These are phyloP conservation scores for Candida insectorum DNA, from an alignment of 805 yeast species.

Conservation along the genomic window DNA sequence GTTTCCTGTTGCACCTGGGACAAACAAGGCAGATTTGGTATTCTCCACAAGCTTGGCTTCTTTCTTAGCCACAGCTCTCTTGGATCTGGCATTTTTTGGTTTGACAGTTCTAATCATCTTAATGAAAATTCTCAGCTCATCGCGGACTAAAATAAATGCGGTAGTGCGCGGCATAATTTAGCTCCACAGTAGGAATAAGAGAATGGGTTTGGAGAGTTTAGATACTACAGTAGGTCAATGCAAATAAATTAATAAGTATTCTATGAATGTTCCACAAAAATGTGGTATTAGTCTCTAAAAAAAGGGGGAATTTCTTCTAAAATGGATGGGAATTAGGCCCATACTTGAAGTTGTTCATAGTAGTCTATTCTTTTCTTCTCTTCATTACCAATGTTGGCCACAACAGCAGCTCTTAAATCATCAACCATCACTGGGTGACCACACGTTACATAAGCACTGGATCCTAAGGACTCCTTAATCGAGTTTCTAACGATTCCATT, in stretches of 20 bases:
- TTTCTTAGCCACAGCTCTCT: constrained; percentile 86
- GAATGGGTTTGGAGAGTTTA: constrained; percentile 7
- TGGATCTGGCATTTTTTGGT: constrained; percentile 94
- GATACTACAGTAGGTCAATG: no score
- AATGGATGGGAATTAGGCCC: constrained; percentile 40
- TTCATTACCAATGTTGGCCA: constrained; percentile 28
- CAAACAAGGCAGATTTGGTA: constrained; percentile 82
- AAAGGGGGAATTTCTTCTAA: no score
- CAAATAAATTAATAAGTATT: no score
- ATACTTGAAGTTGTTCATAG: constrained; percentile 71
- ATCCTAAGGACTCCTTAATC: constrained; percentile 34
- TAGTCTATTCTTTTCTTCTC: constrained; percentile 57
- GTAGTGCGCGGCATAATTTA: no score
- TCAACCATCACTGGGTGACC: constrained; percentile 64
- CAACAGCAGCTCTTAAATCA: constrained; percentile 47
- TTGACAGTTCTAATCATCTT: constrained; percentile 31
- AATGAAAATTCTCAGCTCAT: no score
- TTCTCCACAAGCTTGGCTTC: constrained; percentile 89
- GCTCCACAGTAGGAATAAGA: constrained; percentile 16
- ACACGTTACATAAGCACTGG: constrained; percentile 54
- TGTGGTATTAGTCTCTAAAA: no score
- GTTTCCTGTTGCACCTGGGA: constrained; percentile 83
- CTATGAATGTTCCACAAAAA: no score
- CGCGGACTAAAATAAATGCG: no score
- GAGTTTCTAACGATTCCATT: constrained; percentile 32